A percentile compares a stretch with the other conserved stretches of the same genome.
phyloP scores from a whole-genome alignment of 208 protist species.

The Perkinsela sp. region DNA sequence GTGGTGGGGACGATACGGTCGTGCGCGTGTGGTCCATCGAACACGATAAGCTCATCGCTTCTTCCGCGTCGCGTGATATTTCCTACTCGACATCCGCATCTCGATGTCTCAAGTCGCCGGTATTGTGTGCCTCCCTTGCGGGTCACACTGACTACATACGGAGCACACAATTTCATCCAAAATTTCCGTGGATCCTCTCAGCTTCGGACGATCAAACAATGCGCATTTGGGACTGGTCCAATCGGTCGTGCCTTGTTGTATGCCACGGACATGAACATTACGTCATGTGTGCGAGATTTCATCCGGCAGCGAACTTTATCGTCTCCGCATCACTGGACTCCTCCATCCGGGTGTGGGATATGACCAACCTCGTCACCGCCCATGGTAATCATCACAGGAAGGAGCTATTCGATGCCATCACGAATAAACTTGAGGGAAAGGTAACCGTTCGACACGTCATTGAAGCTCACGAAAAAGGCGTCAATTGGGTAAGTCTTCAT shows the following conservation, averaged over 20 bases:
- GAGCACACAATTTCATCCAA: conserved; percentile 84
- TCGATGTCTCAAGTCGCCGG: conserved; percentile 87
- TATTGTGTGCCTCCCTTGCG: conserved; percentile 56
- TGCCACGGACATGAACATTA: conserved; percentile 92
- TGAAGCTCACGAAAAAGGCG: conserved; percentile 89
- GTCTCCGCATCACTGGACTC: conserved; percentile 93
- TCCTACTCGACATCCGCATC: conserved; percentile 95
- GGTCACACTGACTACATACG: conserved; percentile 98
- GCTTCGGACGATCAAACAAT: conserved; percentile 94
- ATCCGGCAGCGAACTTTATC: conserved; percentile 74
- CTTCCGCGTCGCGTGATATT: background rate
- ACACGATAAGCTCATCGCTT: background rate
- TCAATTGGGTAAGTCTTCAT: conserved; percentile 97
- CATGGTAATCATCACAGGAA: conserved; percentile 11
- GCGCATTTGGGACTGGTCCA: conserved; percentile 96
- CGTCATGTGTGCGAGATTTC: conserved; percentile 95
- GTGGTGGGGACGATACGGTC: conserved; percentile 84
- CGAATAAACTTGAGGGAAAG: conserved; percentile 75
- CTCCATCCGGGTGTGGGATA: conserved; percentile 97
- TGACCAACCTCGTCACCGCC: conserved; percentile 49
- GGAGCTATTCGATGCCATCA: conserved; percentile 7
- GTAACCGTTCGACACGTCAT: conserved; percentile 73
- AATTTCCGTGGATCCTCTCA: conserved; percentile 90
- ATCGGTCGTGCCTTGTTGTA: conserved; percentile 63
- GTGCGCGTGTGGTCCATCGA: background rate